Evolutionary conservation across 208 protist species (phyloP), one percentile per base, ranked within the genome.

Genomic region (Leptomonas pyrrhocoris): DNA sequence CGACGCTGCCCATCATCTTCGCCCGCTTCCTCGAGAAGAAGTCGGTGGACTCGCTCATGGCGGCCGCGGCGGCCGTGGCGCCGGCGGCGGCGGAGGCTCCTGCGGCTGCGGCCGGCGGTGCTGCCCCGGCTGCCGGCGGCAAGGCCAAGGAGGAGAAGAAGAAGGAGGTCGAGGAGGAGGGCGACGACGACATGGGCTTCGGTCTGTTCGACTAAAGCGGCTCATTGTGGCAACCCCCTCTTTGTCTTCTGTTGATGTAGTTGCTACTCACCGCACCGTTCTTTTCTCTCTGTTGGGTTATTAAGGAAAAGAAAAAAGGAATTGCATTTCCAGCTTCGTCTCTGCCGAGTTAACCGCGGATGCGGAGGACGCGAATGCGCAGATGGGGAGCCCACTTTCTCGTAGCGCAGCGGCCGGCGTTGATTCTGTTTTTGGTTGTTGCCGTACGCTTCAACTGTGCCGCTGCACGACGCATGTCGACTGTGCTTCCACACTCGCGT

Each of bases 111-210:
- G 75, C 70, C 30, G 79, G 73, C 60, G 76, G 72, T 59, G 74
- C 79, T 19, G 74, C 88, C 25, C 81, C 90, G 31, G 86, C 80
- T 27, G 86, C 79, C 2, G 80, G 73, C 27, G 71, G 74, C 40
- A 76, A 81, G 36, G 72, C 79, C 9, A 83, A 80, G 42, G 68
- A 71, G 23, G 76, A 82, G 62, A 69, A 88, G 67, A 59, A 79
- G 53, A 86, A 87, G 64, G 73, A 68, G 64, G 73, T 68, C 13
- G 90, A 94, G 70, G 87, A 93, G 62, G 88, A 97, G 68, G 90
- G 85, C 61, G 92, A 96, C 58, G 94, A 96, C 73, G 88, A 90
- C 40, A 95, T 95, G 89, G 92, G 87, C 68, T 95, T 97, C 68
- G 92, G 89, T 84, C 92, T 97, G 66, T 96, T 97, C 75, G 93